Conservation (phyloP, 2,329 filamentous ascomycete genomes). For the Elsinoe batatas region DNA sequence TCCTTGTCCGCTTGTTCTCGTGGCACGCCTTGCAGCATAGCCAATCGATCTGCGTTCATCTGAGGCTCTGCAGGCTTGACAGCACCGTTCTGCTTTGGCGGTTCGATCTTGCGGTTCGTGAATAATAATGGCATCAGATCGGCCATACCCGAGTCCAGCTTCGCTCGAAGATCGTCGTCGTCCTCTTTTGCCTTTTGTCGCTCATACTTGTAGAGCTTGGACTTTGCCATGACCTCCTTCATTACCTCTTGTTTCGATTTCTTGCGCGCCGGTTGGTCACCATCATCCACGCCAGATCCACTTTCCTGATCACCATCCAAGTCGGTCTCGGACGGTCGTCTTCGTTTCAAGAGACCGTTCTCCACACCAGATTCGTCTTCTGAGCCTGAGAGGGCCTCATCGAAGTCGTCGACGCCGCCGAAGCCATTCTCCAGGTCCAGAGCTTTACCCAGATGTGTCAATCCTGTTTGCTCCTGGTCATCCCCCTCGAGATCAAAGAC, state of each 20-base stretch:
- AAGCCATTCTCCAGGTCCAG: conserved; percentile 58
- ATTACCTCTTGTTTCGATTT: conserved; percentile 96
- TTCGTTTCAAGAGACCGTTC: conserved; percentile 34
- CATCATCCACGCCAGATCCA: conserved; percentile 35
- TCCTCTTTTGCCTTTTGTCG: conserved; percentile 86
- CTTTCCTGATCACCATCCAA: conserved; percentile 41
- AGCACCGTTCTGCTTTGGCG: conserved; percentile 20
- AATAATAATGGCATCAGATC: conserved; percentile 65
- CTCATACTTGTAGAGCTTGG: conserved; percentile 89
- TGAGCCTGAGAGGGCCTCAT: conserved; percentile 28
- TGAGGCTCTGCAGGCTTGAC: conserved; percentile 23
- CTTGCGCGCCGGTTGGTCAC: conserved; percentile 65
- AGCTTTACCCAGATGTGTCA: conserved; percentile 67
- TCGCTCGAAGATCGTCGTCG: conserved; percentile 75
- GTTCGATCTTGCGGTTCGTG: conserved; percentile 40
- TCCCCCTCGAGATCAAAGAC: conserved; percentile 88
- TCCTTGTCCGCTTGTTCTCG: conserved; percentile 67
- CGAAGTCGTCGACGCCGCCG: conserved; percentile 46
- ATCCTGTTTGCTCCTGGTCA: conserved; percentile 45
- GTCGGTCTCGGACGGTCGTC: conserved; percentile 35
- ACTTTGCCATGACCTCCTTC: conserved; percentile 96
- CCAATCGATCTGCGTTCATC: conserved; percentile 53
- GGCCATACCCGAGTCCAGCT: conserved; percentile 73
- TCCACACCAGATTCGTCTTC: conserved; percentile 26
- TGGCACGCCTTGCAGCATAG: conserved; percentile 50